Percentiles rank a stretch among this genome's conserved stretches.
phyloP scores from a whole-genome alignment of 345 rosid species.

The Eucalyptus marginata region DNA sequence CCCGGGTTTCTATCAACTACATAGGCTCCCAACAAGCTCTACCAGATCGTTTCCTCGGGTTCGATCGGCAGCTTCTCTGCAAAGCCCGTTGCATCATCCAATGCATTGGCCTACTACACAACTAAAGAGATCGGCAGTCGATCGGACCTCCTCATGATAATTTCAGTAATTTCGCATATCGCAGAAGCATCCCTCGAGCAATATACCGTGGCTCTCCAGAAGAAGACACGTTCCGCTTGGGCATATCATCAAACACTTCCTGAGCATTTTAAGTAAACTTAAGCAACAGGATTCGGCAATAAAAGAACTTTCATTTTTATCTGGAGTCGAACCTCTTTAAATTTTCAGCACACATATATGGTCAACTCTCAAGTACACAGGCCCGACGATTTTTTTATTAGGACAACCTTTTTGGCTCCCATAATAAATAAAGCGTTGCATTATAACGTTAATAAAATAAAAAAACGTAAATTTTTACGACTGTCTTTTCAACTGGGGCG shows the following conservation, averaged over 20 bases:
- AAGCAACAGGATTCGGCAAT: background rate
- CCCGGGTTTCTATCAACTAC: background rate
- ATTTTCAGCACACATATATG: constrained; percentile 1
- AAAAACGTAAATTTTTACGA: background rate
- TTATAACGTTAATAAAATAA: background rate
- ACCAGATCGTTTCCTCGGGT: background rate
- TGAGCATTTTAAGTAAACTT: background rate
- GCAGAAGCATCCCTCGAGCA: background rate
- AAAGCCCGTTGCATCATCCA: background rate
- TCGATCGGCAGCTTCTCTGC: background rate
- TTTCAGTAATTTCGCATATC: background rate
- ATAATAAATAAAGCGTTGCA: background rate
- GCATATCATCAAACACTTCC: constrained; percentile 21
- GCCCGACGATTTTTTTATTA: background rate
- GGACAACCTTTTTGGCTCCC: background rate
- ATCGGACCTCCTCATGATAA: background rate
- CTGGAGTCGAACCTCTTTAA: background rate
- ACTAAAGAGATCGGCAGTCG: background rate
- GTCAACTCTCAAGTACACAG: background rate
- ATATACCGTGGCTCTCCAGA: background rate
- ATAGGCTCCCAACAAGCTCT: background rate
- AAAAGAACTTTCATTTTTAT: background rate
- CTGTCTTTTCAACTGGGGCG: background rate
- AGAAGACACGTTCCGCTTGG: background rate
- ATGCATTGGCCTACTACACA: background rate